Base-by-base conservation (phyloP, 2,329 filamentous ascomycete genomes). In the Coniochaeta ligniaria region DNA sequence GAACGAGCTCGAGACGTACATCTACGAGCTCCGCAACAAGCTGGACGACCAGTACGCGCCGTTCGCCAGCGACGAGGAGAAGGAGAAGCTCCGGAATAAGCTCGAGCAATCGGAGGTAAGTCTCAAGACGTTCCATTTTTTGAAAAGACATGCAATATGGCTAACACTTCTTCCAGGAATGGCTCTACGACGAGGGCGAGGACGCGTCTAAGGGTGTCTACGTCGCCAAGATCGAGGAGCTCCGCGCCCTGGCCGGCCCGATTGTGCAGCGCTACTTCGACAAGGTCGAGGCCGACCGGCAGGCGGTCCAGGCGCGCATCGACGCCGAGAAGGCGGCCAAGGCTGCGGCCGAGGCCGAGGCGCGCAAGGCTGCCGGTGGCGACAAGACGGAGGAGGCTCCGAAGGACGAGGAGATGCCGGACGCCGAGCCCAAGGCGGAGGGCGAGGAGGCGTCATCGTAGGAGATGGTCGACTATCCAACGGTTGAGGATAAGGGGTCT, bases 1-100 rank as follows among this genome's bases (percentile, higher is more conserved):
- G 91, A 99, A 99, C 81, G 94, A 98, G 79, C 90, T 99, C 59
- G 95, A 99, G 83, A 88, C 91, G 26, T 96, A 89, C 79, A 97
- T 98, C 78, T 99, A 99, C 79, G 93, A 98, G 71, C 84, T 96
- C 73, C 90, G 94, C 69, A 92, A 92, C 78, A 97, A 97, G 86
- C 85, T 98, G 59, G 92, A 97, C 67, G 92, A 96, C 70, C 85
- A 92, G 68, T 97, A 96, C 75, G 80, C 92, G 66, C 91, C 96
- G 57, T 92, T 96, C 66, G 89, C 91, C 64, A 95, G 80, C 70
- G 93, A 97, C 6, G 91, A 96, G 56, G 94, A 98, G 85, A 97
- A 97, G 84, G 79, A 86, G 50, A 92, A 89, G 78, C 83, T 98
- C 67, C 89, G 86, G 74, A 83, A 85, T 59, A 96, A 95, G 83